Conservation (phyloP, 1,284 basidiomycete species). For the Mrakiaceae sp. region DNA sequence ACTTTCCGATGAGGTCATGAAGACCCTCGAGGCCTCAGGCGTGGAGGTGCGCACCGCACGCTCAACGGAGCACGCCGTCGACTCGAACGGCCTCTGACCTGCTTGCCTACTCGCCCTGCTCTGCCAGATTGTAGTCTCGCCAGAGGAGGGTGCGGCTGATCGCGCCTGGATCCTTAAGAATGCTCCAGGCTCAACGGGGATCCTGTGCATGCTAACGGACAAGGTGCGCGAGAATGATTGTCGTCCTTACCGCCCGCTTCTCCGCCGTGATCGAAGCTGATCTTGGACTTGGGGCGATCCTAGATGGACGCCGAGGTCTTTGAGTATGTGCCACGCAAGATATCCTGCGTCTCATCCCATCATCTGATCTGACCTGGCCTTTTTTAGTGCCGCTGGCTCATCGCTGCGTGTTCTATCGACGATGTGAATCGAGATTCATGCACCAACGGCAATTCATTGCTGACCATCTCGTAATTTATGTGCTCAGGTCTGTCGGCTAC, state of each 20-base stretch:
- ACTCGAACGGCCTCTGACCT: not conserved
- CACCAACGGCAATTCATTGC: not conserved
- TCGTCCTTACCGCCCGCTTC: conserved; percentile 20
- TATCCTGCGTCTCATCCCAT: conserved; percentile 3
- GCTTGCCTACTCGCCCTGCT: not conserved
- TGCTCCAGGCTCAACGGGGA: conserved; percentile 49
- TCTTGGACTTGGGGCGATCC: not conserved
- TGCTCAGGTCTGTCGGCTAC: conserved; percentile 16
- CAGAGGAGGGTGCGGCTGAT: conserved; percentile 51
- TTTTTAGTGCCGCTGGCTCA: conserved; percentile 48
- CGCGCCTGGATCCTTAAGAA: conserved; percentile 71
- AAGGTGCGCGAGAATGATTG: conserved; percentile 42
- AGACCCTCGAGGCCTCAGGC: not conserved
- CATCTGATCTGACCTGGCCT: not conserved
- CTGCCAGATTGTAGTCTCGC: conserved; percentile 47
- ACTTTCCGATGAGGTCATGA: not conserved
- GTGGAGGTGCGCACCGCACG: not conserved
- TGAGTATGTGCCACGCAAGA: conserved; percentile 43
- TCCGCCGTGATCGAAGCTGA: conserved; percentile 6
- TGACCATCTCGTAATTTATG: not conserved
- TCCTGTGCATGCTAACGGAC: conserved; percentile 60
- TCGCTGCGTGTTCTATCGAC: conserved; percentile 71
- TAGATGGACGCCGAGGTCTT: conserved; percentile 64
- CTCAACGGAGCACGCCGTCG: not conserved
- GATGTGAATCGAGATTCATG: conserved; percentile 44